Evolutionary conservation across 2,329 filamentous ascomycete genomes (phyloP).

Genomic region (Acarospora socialis): DNA sequence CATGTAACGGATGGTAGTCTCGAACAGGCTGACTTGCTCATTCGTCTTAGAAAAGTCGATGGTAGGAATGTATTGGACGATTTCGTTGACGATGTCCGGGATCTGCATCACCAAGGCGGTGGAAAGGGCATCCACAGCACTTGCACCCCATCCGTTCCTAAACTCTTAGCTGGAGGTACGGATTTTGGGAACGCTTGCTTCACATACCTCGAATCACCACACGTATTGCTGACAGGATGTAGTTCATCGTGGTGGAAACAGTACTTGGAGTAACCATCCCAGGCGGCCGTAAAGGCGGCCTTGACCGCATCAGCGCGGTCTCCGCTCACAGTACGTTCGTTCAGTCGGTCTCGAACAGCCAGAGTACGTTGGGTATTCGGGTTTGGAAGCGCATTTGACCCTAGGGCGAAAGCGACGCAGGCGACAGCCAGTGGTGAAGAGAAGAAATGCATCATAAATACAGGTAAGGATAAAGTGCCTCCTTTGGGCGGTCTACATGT

Average conservation of each 20-base stretch:
- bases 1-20: constrained; percentile 81
- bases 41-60: constrained; percentile 56
- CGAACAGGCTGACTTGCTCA: constrained; percentile 59
- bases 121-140: constrained; percentile 63
- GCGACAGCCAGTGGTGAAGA: too few relatives aligned
- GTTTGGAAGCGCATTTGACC: too few relatives aligned
- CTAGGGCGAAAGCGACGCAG: too few relatives aligned
- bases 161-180: too few relatives aligned
- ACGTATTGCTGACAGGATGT: constrained; percentile 50
- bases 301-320: constrained; percentile 45
- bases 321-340: too few relatives aligned
- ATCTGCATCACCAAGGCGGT: constrained; percentile 69
- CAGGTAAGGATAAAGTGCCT: too few relatives aligned
- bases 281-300: constrained; percentile 54
- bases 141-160: constrained; percentile 76
- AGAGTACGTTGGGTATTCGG: too few relatives aligned
- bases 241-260: constrained; percentile 69
- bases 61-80: constrained; percentile 53
- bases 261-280: constrained; percentile 58
- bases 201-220: constrained; percentile 53
- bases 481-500: too few relatives aligned
- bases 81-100: constrained; percentile 50
- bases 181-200: too few relatives aligned
- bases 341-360: too few relatives aligned
- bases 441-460: too few relatives aligned